Conservation (phyloP, 768 basidiomycete genomes). For the Rubroboletus pulcherrimus region DNA sequence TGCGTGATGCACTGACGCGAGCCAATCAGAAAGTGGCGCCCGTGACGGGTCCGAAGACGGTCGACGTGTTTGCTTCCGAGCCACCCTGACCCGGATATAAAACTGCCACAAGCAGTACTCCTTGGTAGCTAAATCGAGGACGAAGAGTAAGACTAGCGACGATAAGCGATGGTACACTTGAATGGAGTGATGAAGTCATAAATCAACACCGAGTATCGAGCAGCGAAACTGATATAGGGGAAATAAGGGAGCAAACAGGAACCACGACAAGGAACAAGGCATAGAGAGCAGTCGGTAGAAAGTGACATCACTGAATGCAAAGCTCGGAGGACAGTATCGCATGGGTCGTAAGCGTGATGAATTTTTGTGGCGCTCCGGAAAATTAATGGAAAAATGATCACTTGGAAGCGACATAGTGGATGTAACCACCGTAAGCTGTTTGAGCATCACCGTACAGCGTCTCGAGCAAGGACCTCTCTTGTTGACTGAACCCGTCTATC, state of each 20-base stretch:
- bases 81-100: too few species aligned
- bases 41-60: too few species aligned
- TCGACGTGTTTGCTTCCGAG: too few species aligned
- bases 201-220: neutral
- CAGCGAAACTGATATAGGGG: neutral
- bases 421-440: conserved; percentile 26
- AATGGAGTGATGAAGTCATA: neutral
- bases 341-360: neutral
- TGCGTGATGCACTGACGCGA: too few species aligned
- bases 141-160: neutral
- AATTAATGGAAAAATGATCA: neutral
- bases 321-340: neutral
- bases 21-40: too few species aligned
- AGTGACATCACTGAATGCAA: too few species aligned
- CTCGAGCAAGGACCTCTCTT: conserved; percentile 20
- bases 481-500: conserved; percentile 5
- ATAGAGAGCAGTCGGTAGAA: neutral
- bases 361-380: neutral
- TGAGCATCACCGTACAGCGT: conserved; percentile 24
- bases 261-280: neutral
- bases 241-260: neutral
- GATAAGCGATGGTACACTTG: neutral
- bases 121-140: neutral
- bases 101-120: neutral
- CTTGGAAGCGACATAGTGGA: conserved; percentile 1